These are phyloP conservation scores for Bimuria novae-zelandiae DNA, from an alignment of 2,329 filamentous ascomycete species.

Conservation along the genomic window DNA sequence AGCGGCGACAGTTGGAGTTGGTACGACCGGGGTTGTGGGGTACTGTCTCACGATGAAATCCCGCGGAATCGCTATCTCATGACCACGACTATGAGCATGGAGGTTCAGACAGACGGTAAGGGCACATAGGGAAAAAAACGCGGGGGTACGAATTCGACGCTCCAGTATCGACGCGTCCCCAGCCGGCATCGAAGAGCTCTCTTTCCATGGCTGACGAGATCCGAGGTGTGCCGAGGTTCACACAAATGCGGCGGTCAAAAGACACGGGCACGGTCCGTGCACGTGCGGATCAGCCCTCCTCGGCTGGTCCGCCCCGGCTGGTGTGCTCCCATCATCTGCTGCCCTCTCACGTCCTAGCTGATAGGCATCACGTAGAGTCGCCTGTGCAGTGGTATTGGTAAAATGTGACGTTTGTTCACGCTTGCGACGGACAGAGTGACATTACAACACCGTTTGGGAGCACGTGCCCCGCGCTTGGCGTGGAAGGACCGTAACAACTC, in stretches of 20 bases:
- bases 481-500: slow-evolving; percentile 9
- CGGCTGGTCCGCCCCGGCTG: too few relatives aligned
- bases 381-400: too few relatives aligned
- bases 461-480: slow-evolving; percentile 16
- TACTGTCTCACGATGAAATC: slow-evolving; percentile 16
- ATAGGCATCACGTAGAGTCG: too few relatives aligned
- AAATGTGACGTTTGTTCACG: too few relatives aligned
- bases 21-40: slow-evolving; percentile 22
- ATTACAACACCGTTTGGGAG: neutral
- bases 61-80: slow-evolving; percentile 29
- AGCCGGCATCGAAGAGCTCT: slow-evolving; percentile 27
- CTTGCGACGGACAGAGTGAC: too few relatives aligned
- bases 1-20: slow-evolving; percentile 20
- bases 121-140: slow-evolving; percentile 16
- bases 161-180: slow-evolving; percentile 8
- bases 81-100: slow-evolving; percentile 5
- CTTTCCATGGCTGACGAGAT: slow-evolving; percentile 37
- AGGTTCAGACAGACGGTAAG: neutral
- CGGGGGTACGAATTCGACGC: slow-evolving; percentile 15
- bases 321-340: too few relatives aligned
- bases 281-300: too few relatives aligned
- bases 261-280: slow-evolving; percentile 6
- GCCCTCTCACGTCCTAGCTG: too few relatives aligned
- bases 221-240: slow-evolving; percentile 40
- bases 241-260: slow-evolving; percentile 15